These are phyloP conservation scores for Apiospora rasikravindrae DNA, from an alignment of 2,329 filamentous ascomycete species.

Conservation along the genomic window DNA sequence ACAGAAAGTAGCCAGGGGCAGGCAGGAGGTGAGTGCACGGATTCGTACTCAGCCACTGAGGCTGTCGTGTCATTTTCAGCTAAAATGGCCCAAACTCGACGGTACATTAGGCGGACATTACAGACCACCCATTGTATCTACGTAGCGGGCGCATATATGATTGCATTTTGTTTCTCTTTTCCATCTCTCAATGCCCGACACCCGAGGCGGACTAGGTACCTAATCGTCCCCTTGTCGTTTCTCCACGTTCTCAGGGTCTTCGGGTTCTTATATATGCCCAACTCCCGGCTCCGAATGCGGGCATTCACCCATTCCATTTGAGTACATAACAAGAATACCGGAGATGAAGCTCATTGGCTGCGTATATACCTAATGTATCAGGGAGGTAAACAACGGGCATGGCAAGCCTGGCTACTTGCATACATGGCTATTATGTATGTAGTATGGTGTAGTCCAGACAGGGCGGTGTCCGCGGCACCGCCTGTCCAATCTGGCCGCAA, in stretches of 20 bases:
- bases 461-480: background rate
- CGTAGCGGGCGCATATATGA: background rate
- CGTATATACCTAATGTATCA: background rate
- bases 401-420: background rate
- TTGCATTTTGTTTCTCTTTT: background rate
- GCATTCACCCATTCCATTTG: background rate
- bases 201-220: background rate
- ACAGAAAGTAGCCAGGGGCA: background rate
- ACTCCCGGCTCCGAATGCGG: background rate
- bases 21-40: background rate
- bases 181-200: background rate
- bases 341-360: background rate
- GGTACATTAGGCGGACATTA: conserved; percentile 1
- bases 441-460: background rate
- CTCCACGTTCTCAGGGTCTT: background rate
- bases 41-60: background rate
- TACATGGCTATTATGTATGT: background rate
- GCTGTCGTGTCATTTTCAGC: background rate
- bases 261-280: background rate
- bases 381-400: background rate
- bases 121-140: background rate
- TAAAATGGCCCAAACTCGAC: background rate
- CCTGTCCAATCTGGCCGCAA: background rate
- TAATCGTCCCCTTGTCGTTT: background rate
- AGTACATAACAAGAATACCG: background rate